Base-by-base conservation (phyloP, 23 red algal species). In the Cyanidium caldarium region DNA sequence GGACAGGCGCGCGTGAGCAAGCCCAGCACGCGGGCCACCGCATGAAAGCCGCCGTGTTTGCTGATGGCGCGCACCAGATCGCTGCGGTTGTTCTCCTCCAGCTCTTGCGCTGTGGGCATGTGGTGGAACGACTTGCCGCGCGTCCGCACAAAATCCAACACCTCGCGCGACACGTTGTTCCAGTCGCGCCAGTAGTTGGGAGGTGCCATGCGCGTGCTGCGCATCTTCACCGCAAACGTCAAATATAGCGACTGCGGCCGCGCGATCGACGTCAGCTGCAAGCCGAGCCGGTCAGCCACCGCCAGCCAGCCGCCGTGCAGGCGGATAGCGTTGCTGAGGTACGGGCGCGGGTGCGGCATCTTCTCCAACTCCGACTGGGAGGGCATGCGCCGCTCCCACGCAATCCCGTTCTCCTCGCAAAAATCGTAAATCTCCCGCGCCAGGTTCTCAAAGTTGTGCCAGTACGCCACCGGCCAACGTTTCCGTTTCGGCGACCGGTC, bases 41-140 rank as follows among this genome's bases (percentile, higher is more conserved):
- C 37, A 2, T 43, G 41, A 46, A 78, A 66, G 16, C 83, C 83
- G 0, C 75, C 66, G 30, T 79, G 74, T 42, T 61, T 42, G 31
- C 28, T 36, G 33, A 86, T 58, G 3, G 75, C 83, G 19, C 58
- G 34, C 33, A 40, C 70, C 10, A 86, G 38, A 57, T 86, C 83
- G 10, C 65, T 70, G 34, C 83, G 83, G 34, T 67, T 39, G 37
- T 25, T 35, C 3, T 41, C 36, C 39, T 45, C 44, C 3, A 86
- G 58, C 73, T 74, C 67, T 29, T 44, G 37, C 41, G 51, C 66
- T 16, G 83, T 86, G 35, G 83, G 83, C 83, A 86, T 61, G n/a
- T 10, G 7, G 23, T 28, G 7, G 7, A 10, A 5, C 31, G 10
- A 16, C 23, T 61, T 28, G 51, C 7, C 7, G 31, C 31, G 51